Evolutionary conservation across 805 yeast genomes (phyloP), one percentile per base, ranked within the genome.

Genomic region (Maudiozyma bulderi): DNA sequence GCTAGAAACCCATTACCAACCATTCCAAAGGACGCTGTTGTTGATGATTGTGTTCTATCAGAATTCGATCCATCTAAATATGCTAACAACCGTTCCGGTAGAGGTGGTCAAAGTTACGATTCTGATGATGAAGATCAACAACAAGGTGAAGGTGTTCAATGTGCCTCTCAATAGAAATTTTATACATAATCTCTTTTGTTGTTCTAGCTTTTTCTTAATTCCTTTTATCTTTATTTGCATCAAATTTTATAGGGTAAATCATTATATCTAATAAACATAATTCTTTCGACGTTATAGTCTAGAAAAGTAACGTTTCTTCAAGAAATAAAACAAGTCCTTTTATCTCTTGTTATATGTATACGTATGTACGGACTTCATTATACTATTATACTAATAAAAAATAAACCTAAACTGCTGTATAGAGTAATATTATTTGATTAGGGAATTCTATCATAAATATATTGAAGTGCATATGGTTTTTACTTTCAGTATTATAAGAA

Each of bases 121-220:
- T 80, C 76, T 43, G 84, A 80, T 48, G 82, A 78, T 38, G 86
- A 81, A 35, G 81, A 73, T 44, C 59, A 58, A 34, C 62, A 57
- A 33, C 68, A 67, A 46, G 68, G 64, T 47, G 70, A 65, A 55
- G 70, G 70, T 60, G 70, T 66, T 47, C 70, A 89, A 78, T 89
- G 97, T 79, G 95, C 96, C 56, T 84, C 91, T 65, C 96, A 89
- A 77, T 89, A 78, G 44, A 15, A 14, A 9, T 10, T 9, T 35
- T 11, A 35, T 10, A 8, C 14, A 14, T 20, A 13, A 44, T 39
- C n/a, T 44, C 6, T 29, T 20, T 34, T 26, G 15, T 7, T 38
- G 6, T 38, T 32, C 13, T 11, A 13, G 14, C n/a, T 34, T 32
- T 46, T 9, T 41, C 33, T n/a, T 13, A 8, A 6, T 28, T 20